Evolutionary conservation across 345 rosid species (phyloP), one percentile per base, ranked within the genome.

Genomic region (Syzygium oleosum): DNA sequence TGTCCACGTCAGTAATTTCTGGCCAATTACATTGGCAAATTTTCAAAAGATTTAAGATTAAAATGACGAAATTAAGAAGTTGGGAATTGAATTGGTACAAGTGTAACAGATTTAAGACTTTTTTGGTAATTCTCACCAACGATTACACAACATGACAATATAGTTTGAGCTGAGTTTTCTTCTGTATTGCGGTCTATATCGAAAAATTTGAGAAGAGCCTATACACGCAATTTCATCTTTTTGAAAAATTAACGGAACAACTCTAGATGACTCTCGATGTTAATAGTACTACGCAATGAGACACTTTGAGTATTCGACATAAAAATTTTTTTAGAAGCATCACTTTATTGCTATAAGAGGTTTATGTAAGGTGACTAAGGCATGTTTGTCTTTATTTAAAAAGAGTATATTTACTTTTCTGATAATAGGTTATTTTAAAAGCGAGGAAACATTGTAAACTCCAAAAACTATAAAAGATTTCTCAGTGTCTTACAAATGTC

Each of bases 251-350:
- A 0, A 61, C 13, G 34, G 6, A 61, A 27, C 14, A 61, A 61
- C 68, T 27, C 6, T 6, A 8, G 13, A 3, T 13, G 17, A 61
- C 13, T n/a, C 68, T 61, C 1, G 2, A n/a, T 61, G 34, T 61
- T 61, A 13, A 61, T 61, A 27, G 3, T 15, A n/a, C 15, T n/a
- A n/a, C 34, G 3, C n/a, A 61, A 61, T 12, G 68, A 61, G 68
- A 61, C 29, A 25, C 15, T 27, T 61, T 5, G n/a, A 61, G 0
- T n/a, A 12, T n/a, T 61, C 17, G 5, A 59, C 68, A 59, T 59
- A 0, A 0, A 25, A 12, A 1, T 27, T 12, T 12, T 7, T 27
- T n/a, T n/a, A n/a, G 4, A n/a, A 61, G 68, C 34, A n/a, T n/a
- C 34, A 0, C 17, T 59, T 16, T 1, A 27, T 59, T 29, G 25